These are phyloP conservation scores for Solanum peruvianum DNA, from an alignment of 257 asterid genomes.

Conservation along the genomic window DNA sequence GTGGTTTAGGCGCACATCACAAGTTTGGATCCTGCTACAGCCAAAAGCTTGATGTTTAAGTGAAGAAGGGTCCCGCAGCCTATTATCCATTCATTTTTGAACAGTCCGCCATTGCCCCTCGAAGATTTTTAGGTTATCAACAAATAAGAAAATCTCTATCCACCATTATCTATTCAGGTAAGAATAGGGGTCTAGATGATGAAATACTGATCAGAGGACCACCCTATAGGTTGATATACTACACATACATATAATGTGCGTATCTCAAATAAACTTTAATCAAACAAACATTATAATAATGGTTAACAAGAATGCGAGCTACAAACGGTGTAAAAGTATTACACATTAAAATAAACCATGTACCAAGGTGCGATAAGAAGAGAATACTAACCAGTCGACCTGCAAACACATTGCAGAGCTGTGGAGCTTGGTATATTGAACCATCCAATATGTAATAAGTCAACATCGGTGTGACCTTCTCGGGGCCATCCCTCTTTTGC, in stretches of 20 bases:
- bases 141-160: background rate
- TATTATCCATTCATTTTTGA: background rate
- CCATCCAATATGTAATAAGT: conserved; percentile 89
- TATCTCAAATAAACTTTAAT: background rate
- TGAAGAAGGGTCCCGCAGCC: background rate
- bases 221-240: background rate
- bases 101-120: background rate
- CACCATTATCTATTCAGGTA: background rate
- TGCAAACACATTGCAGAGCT: conserved; percentile 82
- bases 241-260: background rate
- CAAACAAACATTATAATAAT: background rate
- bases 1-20: background rate
- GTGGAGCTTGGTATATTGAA: conserved; percentile 91
- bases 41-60: background rate
- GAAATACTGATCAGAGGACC: background rate
- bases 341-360: background rate
- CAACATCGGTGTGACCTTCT: conserved; percentile 79
- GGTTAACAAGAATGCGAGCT: background rate
- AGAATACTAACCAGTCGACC: conserved; percentile 69
- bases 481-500: conserved; percentile 96
- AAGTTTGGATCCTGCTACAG: background rate
- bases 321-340: background rate
- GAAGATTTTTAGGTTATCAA: background rate
- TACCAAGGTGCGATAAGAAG: background rate
- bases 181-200: background rate